These are phyloP conservation scores for Golovinomyces cichoracearum DNA, from an alignment of 2,329 filamentous ascomycete species.

Conservation along the genomic window DNA sequence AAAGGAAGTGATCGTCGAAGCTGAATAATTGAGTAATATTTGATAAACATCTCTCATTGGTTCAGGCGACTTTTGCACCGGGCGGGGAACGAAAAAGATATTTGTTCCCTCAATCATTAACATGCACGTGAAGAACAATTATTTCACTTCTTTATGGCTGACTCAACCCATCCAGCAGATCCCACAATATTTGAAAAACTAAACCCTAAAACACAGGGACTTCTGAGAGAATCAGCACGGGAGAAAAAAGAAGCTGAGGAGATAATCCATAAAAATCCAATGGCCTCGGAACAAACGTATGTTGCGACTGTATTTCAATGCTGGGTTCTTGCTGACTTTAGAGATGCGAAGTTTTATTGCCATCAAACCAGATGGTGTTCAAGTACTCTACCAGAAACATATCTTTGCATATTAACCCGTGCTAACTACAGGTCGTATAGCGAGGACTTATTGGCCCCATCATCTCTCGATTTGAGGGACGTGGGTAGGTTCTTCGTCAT, in stretches of 20 bases:
- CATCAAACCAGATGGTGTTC: slow-evolving; percentile 98
- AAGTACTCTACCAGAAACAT: slow-evolving; percentile 43
- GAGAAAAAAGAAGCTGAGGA: slow-evolving; percentile 12
- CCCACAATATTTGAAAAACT: slow-evolving; percentile 22
- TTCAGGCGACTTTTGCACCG: too few relatives aligned
- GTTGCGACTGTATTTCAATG: slow-evolving; percentile 3
- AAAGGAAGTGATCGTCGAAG: too few relatives aligned
- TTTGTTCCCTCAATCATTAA: too few relatives aligned
- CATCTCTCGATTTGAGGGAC: slow-evolving; percentile 92
- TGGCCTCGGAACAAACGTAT: slow-evolving; percentile 59
- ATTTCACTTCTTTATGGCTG: background rate
- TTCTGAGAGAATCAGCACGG: slow-evolving; percentile 16
- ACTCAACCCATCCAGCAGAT: slow-evolving; percentile 9
- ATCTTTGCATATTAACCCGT: too few relatives aligned
- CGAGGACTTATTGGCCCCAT: slow-evolving; percentile 95
- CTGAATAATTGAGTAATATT: too few relatives aligned
- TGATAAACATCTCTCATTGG: too few relatives aligned
- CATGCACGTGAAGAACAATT: background rate
- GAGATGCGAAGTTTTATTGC: slow-evolving; percentile 65
- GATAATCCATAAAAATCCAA: slow-evolving; percentile 29
- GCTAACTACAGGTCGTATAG: slow-evolving; percentile 21
- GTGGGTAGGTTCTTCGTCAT: slow-evolving; percentile 34
- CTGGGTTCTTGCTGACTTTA: slow-evolving; percentile 2
- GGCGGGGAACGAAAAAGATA: too few relatives aligned
- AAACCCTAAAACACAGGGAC: slow-evolving; percentile 21